These are phyloP conservation scores for Microbotryomycetes sp. DNA, from an alignment of 1,284 basidiomycete species.

Conservation along the genomic window DNA sequence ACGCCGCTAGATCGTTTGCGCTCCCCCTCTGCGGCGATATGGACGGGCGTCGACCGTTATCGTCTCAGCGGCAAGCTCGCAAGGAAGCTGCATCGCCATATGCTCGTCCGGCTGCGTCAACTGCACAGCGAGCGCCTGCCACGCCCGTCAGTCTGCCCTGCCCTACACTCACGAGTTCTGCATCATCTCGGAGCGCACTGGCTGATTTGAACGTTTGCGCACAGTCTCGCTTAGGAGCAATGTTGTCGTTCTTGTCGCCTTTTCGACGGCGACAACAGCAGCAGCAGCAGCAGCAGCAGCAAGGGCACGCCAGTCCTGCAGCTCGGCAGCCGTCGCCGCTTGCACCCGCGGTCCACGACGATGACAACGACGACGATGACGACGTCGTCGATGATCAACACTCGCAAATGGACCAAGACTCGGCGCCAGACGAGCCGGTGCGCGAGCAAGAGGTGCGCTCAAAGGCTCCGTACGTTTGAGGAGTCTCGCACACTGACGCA, in stretches of 20 bases:
- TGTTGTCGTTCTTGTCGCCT: conserved; percentile 21
- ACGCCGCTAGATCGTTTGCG: too few relatives aligned
- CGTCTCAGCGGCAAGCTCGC: not conserved
- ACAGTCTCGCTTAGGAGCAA: conserved; percentile 15
- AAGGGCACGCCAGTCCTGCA: not conserved
- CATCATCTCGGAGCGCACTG: too few relatives aligned
- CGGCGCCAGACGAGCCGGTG: not conserved
- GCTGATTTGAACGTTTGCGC: too few relatives aligned
- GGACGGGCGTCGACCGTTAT: not conserved
- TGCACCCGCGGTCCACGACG: not conserved
- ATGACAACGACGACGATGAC: not conserved
- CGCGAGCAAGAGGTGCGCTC: not conserved
- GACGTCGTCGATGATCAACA: conserved; percentile 12
- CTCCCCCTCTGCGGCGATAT: too few relatives aligned
- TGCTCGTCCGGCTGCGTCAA: not conserved
- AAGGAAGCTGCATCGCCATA: conserved; percentile 1
- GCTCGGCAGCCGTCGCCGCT: not conserved
- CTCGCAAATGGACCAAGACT: not conserved
- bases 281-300: not conserved
- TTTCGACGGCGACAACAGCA: conserved; percentile 4
- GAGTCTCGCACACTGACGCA: not conserved
- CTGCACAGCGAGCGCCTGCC: not conserved
- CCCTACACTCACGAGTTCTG: too few relatives aligned
- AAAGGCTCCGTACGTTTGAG: not conserved
- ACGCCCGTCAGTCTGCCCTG: not conserved